A percentile compares a stretch with the other conserved stretches of the same genome.
phyloP scores from a whole-genome alignment of 2,329 filamentous ascomycete genomes.

The Apiospora aurea region DNA sequence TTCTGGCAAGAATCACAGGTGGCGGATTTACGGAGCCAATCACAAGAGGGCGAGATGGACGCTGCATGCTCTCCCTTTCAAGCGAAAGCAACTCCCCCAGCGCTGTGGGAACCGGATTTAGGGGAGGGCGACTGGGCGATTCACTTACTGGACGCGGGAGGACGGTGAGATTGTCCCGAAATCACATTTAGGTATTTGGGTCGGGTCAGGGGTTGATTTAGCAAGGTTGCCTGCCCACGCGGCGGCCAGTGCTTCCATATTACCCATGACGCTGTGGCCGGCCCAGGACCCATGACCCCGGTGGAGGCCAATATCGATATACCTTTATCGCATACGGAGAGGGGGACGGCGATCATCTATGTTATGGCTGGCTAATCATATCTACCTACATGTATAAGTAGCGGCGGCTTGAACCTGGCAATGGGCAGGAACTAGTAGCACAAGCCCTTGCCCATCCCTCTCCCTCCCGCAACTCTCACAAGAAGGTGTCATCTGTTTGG shows the following conservation, averaged over 20 bases:
- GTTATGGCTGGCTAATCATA: not conserved
- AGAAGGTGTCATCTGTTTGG: not conserved
- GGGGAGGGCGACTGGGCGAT: no score
- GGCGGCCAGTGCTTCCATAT: constrained; percentile 11
- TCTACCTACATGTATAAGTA: not conserved
- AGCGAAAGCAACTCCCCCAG: not conserved
- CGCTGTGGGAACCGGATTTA: not conserved
- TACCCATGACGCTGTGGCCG: not conserved
- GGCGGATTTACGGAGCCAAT: not conserved
- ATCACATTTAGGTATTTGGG: not conserved
- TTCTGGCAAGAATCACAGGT: not conserved
- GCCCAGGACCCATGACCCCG: not conserved
- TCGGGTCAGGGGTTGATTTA: not conserved
- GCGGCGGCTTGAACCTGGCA: not conserved
- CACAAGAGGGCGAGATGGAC: not conserved
- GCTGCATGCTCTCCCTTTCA: not conserved
- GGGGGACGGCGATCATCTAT: not conserved
- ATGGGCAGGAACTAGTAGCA: not conserved
- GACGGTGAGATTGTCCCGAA: constrained; percentile 1
- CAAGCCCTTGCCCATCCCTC: not conserved
- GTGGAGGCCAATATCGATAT: not conserved
- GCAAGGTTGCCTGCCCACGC: not conserved
- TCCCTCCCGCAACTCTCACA: not conserved
- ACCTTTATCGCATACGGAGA: not conserved
- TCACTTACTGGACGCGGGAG: not conserved